Percentiles rank a stretch among this genome's conserved stretches.
Conservation (phyloP, 2,329 filamentous ascomycete genomes). For the Diaporthe sp. region DNA sequence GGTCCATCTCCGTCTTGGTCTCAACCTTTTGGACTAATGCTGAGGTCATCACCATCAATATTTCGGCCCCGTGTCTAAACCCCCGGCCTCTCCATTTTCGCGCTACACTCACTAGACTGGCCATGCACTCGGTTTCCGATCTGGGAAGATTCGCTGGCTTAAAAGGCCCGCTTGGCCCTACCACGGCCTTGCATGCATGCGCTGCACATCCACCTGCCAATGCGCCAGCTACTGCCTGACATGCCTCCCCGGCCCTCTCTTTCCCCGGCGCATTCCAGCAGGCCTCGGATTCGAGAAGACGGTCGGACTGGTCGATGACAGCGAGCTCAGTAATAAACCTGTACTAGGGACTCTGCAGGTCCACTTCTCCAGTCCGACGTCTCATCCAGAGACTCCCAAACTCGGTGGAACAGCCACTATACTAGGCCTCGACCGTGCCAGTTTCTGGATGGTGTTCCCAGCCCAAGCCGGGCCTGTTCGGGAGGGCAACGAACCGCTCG, state of each 20-base stretch:
- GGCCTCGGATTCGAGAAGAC: background rate
- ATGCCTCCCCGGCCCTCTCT: background rate
- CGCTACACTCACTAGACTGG: background rate
- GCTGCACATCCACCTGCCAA: conserved; percentile 15
- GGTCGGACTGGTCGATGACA: background rate
- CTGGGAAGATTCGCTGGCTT: background rate
- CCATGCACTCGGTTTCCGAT: conserved; percentile 15
- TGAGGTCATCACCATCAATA: conserved; percentile 6
- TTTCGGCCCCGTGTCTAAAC: background rate
- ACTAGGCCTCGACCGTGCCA: background rate
- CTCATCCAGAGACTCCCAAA: conserved; percentile 1
- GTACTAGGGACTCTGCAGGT: background rate
- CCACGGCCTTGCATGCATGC: background rate
- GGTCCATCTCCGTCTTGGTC: conserved; percentile 14
- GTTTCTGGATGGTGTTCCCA: background rate
- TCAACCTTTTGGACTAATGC: background rate
- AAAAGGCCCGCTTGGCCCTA: conserved; percentile 23
- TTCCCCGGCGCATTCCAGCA: background rate
- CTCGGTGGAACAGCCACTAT: background rate
- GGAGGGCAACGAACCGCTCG: background rate
- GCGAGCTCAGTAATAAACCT: background rate
- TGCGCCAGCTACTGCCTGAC: conserved; percentile 5
- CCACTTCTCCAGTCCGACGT: background rate
- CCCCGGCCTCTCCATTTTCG: conserved; percentile 7
- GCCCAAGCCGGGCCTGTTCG: background rate